Conservation (phyloP, 2,329 filamentous ascomycete species). For the Colletotrichum gloeosporioides region DNA sequence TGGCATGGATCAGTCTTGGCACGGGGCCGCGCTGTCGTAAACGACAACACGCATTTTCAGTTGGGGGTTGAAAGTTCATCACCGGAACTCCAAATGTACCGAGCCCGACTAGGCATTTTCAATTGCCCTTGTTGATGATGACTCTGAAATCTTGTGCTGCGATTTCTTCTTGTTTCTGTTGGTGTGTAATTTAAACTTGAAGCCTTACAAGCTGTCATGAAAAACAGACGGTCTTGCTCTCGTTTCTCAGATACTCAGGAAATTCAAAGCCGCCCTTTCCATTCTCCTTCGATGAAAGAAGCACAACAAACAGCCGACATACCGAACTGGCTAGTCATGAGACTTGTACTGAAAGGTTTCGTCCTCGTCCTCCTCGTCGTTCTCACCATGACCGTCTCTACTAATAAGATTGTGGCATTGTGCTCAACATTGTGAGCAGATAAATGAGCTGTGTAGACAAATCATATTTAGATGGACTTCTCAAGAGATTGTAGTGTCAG, state of each 20-base stretch:
- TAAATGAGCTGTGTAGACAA: not conserved
- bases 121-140: not conserved
- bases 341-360: not conserved
- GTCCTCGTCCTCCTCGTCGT: not conserved
- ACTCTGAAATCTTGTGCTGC: not conserved
- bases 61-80: not conserved
- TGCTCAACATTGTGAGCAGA: not conserved
- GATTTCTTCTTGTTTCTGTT: not conserved
- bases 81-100: not conserved
- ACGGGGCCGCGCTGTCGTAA: not conserved
- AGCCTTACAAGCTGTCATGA: not conserved
- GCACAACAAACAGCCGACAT: not conserved
- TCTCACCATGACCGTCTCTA: not conserved
- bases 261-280: not conserved
- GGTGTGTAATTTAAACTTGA: not conserved
- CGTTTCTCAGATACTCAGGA: not conserved
- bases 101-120: not conserved
- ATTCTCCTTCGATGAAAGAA: not conserved
- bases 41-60: not conserved
- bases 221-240: not conserved
- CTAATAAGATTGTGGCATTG: not conserved
- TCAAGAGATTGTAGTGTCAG: rapidly evolving
- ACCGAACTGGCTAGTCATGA: not conserved
- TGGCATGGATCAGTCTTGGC: not conserved
- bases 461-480: not conserved